phyloP scores from a whole-genome alignment of 352 stramenopile species.

The Thraustochytrium sp. region DNA sequence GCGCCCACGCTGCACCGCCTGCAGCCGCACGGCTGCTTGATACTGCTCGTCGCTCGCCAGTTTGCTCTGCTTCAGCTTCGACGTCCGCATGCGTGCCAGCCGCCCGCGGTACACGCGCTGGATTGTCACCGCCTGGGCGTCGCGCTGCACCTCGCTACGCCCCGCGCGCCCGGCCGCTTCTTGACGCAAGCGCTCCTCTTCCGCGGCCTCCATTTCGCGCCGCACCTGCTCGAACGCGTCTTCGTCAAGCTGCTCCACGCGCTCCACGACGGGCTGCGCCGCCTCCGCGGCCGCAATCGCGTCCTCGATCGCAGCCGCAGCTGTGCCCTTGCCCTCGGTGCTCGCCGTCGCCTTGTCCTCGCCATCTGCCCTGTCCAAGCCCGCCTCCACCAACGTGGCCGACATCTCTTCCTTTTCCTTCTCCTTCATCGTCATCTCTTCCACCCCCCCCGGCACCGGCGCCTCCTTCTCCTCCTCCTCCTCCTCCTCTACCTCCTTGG shows the following conservation, averaged over 20 bases:
- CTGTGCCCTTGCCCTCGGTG: no score
- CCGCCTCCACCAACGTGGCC: no score
- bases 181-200: not conserved
- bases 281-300: constrained; percentile 9
- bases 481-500: no score
- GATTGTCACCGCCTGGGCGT: not conserved
- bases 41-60: not conserved
- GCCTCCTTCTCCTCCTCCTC: no score
- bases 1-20: not conserved
- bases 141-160: not conserved
- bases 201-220: constrained; percentile 19
- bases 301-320: not conserved
- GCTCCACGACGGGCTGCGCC: not conserved
- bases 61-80: not conserved
- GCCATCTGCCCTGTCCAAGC: no score
- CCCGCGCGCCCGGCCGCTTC: not conserved
- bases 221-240: constrained; percentile 42
- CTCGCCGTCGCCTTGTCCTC: no score
- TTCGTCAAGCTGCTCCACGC: not conserved
- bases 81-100: not conserved
- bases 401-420: no score
- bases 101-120: not conserved
- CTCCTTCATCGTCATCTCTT: no score
- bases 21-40: not conserved
- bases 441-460: no score